phyloP scores from a whole-genome alignment of 1,139 yeast species.

The Candida tropicalis region DNA sequence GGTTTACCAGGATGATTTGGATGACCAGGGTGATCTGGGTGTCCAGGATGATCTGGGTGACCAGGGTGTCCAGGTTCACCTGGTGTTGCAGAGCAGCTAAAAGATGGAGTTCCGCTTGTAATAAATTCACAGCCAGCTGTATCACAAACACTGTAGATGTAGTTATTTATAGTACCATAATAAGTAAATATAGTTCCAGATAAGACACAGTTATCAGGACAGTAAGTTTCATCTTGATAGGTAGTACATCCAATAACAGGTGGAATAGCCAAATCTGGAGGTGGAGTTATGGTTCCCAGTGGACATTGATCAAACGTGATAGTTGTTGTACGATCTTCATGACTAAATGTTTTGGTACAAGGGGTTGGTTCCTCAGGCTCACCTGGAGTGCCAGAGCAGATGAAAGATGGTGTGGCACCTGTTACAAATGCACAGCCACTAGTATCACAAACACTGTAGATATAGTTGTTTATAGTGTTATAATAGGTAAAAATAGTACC shows the following conservation, averaged over 20 bases:
- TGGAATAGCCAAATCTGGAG: background rate
- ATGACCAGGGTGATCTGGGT: too few species aligned
- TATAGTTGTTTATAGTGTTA: background rate
- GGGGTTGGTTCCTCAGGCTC: background rate
- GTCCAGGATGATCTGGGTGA: too few species aligned
- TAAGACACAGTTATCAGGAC: background rate
- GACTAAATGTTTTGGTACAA: background rate
- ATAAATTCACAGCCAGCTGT: too few species aligned
- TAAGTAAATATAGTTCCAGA: background rate
- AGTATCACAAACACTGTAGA: background rate
- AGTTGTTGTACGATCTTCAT: background rate
- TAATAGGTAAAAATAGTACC: background rate
- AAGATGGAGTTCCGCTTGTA: too few species aligned
- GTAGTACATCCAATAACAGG: background rate
- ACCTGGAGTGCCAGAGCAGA: background rate
- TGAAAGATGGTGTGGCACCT: background rate
- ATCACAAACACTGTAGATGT: background rate
- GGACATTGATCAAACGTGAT: background rate
- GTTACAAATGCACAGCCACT: constrained; percentile 1
- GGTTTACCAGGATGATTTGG: too few species aligned
- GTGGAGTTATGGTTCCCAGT: background rate
- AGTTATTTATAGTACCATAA: background rate
- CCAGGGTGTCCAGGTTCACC: too few species aligned
- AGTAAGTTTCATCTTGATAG: background rate
- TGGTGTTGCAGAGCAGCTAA: too few species aligned